Evolutionary conservation across 805 yeast species (phyloP).

Genomic region (Cyberlindnera xishuangbannaensis): DNA sequence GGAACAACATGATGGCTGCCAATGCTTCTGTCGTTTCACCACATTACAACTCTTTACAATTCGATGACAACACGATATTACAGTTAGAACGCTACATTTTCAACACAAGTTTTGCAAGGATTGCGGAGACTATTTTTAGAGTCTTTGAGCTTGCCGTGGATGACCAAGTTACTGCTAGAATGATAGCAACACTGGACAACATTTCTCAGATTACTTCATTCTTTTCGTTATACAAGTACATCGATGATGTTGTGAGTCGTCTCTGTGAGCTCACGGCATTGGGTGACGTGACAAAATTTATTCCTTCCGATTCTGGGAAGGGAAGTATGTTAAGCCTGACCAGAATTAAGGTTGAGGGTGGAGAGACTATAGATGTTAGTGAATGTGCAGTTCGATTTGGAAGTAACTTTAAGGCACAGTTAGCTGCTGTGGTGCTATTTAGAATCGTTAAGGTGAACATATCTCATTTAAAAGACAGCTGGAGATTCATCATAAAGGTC

Average conservation of each 20-base stretch:
- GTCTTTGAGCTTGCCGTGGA: slow-evolving; percentile 87
- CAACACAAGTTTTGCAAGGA: slow-evolving; percentile 50
- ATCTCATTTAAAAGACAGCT: slow-evolving; percentile 38
- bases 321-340: slow-evolving; percentile 17
- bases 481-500: slow-evolving; percentile 57
- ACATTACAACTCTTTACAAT: slow-evolving; percentile 15
- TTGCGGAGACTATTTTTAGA: slow-evolving; percentile 66
- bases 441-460: slow-evolving; percentile 60
- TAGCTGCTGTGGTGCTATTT: slow-evolving; percentile 81
- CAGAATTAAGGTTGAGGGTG: slow-evolving; percentile 23
- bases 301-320: slow-evolving; percentile 2
- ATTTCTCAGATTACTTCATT: slow-evolving; percentile 70
- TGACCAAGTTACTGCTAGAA: slow-evolving; percentile 80
- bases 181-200: slow-evolving; percentile 84
- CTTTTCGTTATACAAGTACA: slow-evolving; percentile 48
- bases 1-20: slow-evolving; percentile 61
- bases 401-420: slow-evolving; percentile 83
- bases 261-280: slow-evolving; percentile 66
- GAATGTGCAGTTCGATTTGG: slow-evolving; percentile 83
- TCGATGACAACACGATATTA: slow-evolving; percentile 28
- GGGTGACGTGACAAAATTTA: slow-evolving; percentile 23
- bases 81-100: slow-evolving; percentile 73
- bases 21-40: slow-evolving; percentile 31
- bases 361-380: slow-evolving; percentile 57
- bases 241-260: slow-evolving; percentile 61